phyloP scores from a whole-genome alignment of 2,329 filamentous ascomycete species.

The Colletotrichum melonis region DNA sequence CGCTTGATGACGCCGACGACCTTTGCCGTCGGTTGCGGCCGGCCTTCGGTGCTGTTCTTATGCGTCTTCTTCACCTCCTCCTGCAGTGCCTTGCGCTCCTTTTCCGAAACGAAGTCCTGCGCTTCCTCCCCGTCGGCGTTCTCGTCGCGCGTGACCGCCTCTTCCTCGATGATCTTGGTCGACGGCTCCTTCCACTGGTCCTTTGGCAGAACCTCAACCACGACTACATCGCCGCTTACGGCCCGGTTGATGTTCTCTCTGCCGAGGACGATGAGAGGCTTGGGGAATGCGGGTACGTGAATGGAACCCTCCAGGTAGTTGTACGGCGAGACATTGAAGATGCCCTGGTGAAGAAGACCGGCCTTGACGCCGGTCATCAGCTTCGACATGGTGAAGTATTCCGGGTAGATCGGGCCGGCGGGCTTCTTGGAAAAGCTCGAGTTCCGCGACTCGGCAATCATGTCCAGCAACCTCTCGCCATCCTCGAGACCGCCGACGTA shows the following conservation, averaged over 20 bases:
- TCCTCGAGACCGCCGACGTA: constrained; percentile 90
- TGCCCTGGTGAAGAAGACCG: constrained; percentile 90
- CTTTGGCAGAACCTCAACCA: constrained; percentile 91
- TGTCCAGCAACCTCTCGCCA: constrained; percentile 86
- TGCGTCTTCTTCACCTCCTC: constrained; percentile 92
- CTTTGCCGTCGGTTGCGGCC: constrained; percentile 88
- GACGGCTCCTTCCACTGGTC: constrained; percentile 98
- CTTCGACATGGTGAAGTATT: constrained; percentile 89
- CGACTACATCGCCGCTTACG: constrained; percentile 91
- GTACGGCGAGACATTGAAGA: constrained; percentile 96
- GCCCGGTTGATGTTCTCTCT: constrained; percentile 96
- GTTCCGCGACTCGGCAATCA: constrained; percentile 86
- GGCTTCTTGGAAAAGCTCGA: constrained; percentile 72
- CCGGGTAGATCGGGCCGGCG: constrained; percentile 81
- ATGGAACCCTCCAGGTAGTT: constrained; percentile 97
- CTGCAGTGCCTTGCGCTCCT: constrained; percentile 86
- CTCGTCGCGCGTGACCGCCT: constrained; percentile 90
- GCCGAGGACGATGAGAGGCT: constrained; percentile 86
- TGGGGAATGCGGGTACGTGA: constrained; percentile 89
- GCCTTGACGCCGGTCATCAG: constrained; percentile 94
- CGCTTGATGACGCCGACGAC: constrained; percentile 94
- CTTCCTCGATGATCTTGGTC: constrained; percentile 95
- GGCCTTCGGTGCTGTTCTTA: constrained; percentile 78
- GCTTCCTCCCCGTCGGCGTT: constrained; percentile 83
- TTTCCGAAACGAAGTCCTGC: constrained; percentile 84